phyloP scores from a whole-genome alignment of 1,284 basidiomycete species.

The Rhodotorula sp. region DNA sequence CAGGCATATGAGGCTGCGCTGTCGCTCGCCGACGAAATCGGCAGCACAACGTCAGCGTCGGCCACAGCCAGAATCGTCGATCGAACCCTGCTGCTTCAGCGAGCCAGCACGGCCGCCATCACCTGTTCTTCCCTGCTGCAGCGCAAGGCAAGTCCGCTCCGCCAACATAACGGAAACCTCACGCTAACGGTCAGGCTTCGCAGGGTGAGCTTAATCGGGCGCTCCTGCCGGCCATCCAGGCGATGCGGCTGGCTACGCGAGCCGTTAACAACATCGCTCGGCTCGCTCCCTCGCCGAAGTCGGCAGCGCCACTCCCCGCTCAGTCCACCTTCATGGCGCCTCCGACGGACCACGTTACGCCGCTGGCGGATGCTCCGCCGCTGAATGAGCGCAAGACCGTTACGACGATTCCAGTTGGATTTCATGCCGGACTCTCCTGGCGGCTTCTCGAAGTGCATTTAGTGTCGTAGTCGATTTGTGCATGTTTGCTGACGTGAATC shows the following conservation, averaged over 20 bases:
- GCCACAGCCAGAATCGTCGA: constrained; percentile 58
- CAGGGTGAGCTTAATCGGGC: constrained; percentile 67
- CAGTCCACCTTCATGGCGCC: constrained; percentile 8
- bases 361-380: constrained; percentile 45
- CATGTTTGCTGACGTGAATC: not conserved
- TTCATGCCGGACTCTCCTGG: constrained; percentile 64
- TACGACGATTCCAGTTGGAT: not conserved
- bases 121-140: constrained; percentile 68
- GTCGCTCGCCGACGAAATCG: constrained; percentile 53
- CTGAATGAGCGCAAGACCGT: constrained; percentile 1
- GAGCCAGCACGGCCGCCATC: constrained; percentile 67
- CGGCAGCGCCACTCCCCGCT: not conserved
- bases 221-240: constrained; percentile 64
- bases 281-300: constrained; percentile 47
- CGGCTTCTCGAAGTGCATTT: constrained; percentile 61
- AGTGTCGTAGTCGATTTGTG: not conserved
- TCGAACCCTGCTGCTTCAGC: constrained; percentile 62
- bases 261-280: constrained; percentile 69
- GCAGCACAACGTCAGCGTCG: constrained; percentile 45
- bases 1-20: constrained; percentile 61
- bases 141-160: constrained; percentile 56
- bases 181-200: constrained; percentile 10
- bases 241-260: constrained; percentile 74
- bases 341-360: constrained; percentile 11
- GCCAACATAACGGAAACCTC: too few relatives aligned